phyloP scores from a whole-genome alignment of 768 basidiomycete species.

The Lentinula boryana region DNA sequence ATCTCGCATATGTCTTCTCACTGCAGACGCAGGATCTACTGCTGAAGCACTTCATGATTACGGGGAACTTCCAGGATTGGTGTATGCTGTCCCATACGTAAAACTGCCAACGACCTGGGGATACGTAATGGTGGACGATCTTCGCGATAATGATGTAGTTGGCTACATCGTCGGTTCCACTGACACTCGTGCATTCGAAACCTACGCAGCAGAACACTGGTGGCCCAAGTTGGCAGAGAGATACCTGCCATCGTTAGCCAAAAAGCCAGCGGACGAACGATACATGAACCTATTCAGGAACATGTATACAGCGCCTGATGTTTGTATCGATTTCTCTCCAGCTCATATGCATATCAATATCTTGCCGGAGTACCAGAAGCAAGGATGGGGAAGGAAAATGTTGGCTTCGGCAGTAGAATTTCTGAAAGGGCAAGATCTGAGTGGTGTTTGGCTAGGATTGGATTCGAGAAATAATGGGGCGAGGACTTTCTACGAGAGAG shows the following conservation, averaged over 20 bases:
- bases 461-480: conserved; percentile 59
- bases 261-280: conserved; percentile 36
- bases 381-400: conserved; percentile 66
- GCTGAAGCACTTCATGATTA: conserved; percentile 57
- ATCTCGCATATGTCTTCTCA: conserved; percentile 69
- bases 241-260: conserved; percentile 35
- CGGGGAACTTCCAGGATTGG: conserved; percentile 61
- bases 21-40: conserved; percentile 64
- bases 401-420: conserved; percentile 48
- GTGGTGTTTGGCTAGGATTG: conserved; percentile 64
- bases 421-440: conserved; percentile 38
- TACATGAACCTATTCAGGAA: conserved; percentile 37
- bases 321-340: conserved; percentile 57
- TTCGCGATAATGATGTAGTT: conserved; percentile 39
- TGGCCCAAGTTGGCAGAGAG: conserved; percentile 56
- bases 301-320: conserved; percentile 39
- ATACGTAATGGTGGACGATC: conserved; percentile 61
- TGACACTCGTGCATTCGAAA: conserved; percentile 63
- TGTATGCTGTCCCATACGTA: conserved; percentile 74
- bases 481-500: conserved; percentile 49
- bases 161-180: conserved; percentile 68
- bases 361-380: conserved; percentile 56
- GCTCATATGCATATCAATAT: conserved; percentile 78
- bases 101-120: conserved; percentile 63
- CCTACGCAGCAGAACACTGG: conserved; percentile 50